Base-by-base conservation (phyloP, 345 rosid genomes). In the Camelina laxa region DNA sequence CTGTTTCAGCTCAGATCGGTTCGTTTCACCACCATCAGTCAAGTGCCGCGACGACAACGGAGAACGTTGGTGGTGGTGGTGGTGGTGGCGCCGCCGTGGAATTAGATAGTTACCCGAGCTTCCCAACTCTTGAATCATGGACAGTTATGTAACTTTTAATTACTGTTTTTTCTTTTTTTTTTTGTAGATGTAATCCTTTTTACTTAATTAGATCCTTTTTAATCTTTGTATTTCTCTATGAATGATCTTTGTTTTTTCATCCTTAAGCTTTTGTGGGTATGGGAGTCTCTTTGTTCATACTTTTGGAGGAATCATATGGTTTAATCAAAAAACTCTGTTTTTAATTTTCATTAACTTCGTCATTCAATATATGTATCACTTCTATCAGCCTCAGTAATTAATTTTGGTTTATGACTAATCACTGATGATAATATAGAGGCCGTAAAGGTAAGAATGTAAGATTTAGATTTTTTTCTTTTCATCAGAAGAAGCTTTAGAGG, bases 71-170 rank as follows among this genome's bases (percentile, higher is more conserved):
- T 16, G 61, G 56, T 19, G 75, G 7, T 42, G 42, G 4, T 51
- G 62, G 62, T 20, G 79, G 79, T 22, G 70, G 74, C 12, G 47
- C 70, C 33, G 86, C 84, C 15, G 47, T 81, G 39, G 88, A 87
- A 27, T 76, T 79, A 35, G 86, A 77, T 24, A 47, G 75, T 41
- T 84, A 82, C 39, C 70, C 86, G 1, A 76, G 62, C 71, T 91
- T 89, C 58, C 97, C 98, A 6, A 94, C 96, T 7, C 87, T 94
- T 4, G 98, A 91, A 62, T 94, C 98, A 24, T 90, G 98, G 96
- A 91, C 78, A 74, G 85, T 84, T 35, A 72, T 72, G 73, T 77
- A 50, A 77, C 72, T 48, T 38, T 56, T 5, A 44, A 12, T 33
- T 71, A 65, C 56, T 35, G 22, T 65, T 50, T 27, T 27, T 22